Evolutionary conservation across 441 rosid species (phyloP).

Genomic region (Flueggea neowawraea): DNA sequence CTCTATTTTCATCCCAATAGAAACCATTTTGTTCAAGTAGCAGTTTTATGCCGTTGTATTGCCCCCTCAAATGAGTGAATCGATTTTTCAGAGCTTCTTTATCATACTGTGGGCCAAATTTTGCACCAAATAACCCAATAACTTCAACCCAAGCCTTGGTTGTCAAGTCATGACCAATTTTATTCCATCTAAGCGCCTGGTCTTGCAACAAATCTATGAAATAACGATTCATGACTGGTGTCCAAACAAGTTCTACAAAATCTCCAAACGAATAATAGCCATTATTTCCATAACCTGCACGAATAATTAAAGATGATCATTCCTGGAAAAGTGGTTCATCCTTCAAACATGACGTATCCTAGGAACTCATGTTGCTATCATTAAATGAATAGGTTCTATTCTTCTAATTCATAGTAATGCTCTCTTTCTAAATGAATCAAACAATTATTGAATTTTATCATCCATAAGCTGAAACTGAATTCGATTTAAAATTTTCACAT

Average conservation of each 20-base stretch:
- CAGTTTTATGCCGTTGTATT: conserved; percentile 28
- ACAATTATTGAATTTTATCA: no score
- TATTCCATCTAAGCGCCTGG: conserved; percentile 45
- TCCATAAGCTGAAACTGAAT: no score
- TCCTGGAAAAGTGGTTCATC: no score
- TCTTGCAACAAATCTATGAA: conserved; percentile 44
- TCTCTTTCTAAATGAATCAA: no score
- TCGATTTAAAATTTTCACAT: no score
- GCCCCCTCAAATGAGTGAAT: conserved; percentile 31
- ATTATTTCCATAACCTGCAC: conserved; percentile 32
- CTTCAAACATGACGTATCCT: no score
- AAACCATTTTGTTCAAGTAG: conserved; percentile 45
- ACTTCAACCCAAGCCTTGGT: conserved; percentile 42
- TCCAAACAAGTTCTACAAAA: conserved; percentile 23
- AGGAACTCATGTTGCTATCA: no score
- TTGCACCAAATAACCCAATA: conserved; percentile 21
- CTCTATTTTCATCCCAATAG: conserved; percentile 47
- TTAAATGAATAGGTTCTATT: no score
- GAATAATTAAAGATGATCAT: not conserved
- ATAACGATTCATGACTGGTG: conserved; percentile 33
- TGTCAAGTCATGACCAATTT: conserved; percentile 30
- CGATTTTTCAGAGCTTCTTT: conserved; percentile 26
- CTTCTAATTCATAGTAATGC: no score
- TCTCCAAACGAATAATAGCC: conserved; percentile 16
- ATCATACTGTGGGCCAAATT: conserved; percentile 28